phyloP scores from a whole-genome alignment of 345 rosid genomes.

The Lumnitzera racemosa region DNA sequence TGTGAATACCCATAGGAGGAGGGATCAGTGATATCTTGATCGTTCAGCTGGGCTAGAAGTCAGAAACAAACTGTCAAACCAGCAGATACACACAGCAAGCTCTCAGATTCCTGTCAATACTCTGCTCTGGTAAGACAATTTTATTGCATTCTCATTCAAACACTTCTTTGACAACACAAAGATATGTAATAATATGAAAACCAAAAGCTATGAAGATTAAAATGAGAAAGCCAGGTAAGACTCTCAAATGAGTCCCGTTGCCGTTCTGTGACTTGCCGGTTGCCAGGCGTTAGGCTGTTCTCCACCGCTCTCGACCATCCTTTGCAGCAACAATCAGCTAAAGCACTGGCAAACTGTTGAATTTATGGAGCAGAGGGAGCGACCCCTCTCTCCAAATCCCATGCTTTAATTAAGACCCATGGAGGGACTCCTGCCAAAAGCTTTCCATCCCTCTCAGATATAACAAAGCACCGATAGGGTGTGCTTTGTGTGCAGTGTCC shows the following conservation, averaged over 20 bases:
- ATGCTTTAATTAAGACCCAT: constrained; percentile 23
- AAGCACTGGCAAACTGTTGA: constrained; percentile 37
- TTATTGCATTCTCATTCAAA: too few relatives aligned
- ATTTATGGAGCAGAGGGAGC: constrained; percentile 17
- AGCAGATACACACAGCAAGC: too few relatives aligned
- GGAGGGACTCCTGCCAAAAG: constrained; percentile 23
- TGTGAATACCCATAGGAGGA: too few relatives aligned
- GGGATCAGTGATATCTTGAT: too few relatives aligned
- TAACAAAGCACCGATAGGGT: constrained; percentile 22
- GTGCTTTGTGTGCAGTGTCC: constrained; percentile 1
- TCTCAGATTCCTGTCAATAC: too few relatives aligned
- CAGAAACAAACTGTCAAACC: too few relatives aligned
- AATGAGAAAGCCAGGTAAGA: constrained; percentile 4
- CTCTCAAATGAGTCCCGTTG: constrained; percentile 29
- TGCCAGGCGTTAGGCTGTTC: constrained; percentile 30
- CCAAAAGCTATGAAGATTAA: not conserved
- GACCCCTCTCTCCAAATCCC: constrained; percentile 17
- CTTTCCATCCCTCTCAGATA: constrained; percentile 26
- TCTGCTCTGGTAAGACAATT: too few relatives aligned
- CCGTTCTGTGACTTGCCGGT: constrained; percentile 83
- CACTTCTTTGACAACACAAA: not conserved
- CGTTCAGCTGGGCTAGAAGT: too few relatives aligned
- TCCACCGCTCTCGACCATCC: not conserved
- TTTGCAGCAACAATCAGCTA: too few relatives aligned
- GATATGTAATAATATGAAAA: not conserved